Percentiles rank a stretch among this genome's conserved stretches.
These are phyloP conservation scores for Haberlea rhodopensis DNA, from an alignment of 257 asterid species.

Conservation along the genomic window DNA sequence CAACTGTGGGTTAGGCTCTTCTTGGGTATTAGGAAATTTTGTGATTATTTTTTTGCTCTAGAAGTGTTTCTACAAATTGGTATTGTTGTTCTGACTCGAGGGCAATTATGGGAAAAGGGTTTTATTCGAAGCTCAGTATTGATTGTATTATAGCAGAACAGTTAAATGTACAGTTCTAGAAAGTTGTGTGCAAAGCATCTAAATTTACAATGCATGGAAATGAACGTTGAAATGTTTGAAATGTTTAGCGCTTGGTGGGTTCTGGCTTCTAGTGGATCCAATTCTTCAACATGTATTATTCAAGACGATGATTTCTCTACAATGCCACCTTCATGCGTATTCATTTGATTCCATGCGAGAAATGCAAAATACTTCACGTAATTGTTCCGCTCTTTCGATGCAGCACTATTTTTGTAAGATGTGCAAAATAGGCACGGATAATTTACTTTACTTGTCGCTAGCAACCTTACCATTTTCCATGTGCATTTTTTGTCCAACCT, in stretches of 20 bases:
- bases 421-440: not conserved
- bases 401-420: too few species aligned
- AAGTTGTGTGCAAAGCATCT: not conserved
- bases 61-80: not conserved
- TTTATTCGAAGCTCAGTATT: not conserved
- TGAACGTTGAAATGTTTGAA: not conserved
- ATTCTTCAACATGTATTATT: not conserved
- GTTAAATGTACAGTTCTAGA: not conserved
- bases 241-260: not conserved
- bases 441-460: not conserved
- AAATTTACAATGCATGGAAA: not conserved
- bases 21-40: not conserved
- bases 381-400: too few species aligned
- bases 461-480: not conserved
- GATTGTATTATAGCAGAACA: not conserved
- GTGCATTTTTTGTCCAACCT: not conserved
- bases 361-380: not conserved
- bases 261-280: not conserved
- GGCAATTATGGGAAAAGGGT: not conserved
- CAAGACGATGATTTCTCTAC: not conserved
- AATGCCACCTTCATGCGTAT: not conserved
- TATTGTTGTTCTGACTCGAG: not conserved
- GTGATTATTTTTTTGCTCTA: not conserved
- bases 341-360: not conserved
- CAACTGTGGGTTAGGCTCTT: not conserved